Evolutionary conservation across 164 flowering plant genomes (phyloP).

Genomic region (Stephania yunnanensis): DNA sequence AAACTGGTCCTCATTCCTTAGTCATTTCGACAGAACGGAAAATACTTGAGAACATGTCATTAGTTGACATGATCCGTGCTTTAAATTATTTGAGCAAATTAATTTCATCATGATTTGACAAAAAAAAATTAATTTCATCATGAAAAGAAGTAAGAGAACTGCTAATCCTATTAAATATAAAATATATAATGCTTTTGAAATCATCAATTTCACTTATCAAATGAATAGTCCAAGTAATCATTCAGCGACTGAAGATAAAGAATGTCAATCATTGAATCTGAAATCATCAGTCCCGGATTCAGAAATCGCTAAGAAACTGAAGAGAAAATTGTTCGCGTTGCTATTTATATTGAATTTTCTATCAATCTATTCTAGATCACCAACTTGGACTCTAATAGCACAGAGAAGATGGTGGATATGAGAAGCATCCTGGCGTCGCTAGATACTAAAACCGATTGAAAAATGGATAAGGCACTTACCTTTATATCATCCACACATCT

Average conservation of each 20-base stretch:
- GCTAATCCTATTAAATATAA: neutral
- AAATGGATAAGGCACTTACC: constrained; percentile 28
- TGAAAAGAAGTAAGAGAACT: too few relatives aligned
- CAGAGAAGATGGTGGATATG: too few relatives aligned
- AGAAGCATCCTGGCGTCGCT: neutral
- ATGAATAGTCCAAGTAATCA: neutral
- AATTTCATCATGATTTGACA: too few relatives aligned
- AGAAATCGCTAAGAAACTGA: too few relatives aligned
- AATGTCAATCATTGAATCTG: neutral
- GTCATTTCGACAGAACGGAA: too few relatives aligned
- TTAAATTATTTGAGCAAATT: neutral
- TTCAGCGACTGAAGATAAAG: neutral
- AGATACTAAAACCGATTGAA: neutral
- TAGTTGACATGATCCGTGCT: neutral
- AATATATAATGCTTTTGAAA: neutral
- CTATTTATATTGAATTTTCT: too few relatives aligned
- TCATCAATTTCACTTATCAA: neutral
- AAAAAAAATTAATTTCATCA: neutral
- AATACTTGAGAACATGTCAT: too few relatives aligned
- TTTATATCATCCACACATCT: constrained; percentile 82
- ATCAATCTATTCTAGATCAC: too few relatives aligned
- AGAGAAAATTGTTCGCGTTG: too few relatives aligned
- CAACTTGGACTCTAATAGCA: too few relatives aligned
- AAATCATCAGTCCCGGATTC: too few relatives aligned
- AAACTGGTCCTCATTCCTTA: neutral